These are phyloP conservation scores for Centella asiatica DNA, from an alignment of 129 eudicot genomes.

Conservation along the genomic window DNA sequence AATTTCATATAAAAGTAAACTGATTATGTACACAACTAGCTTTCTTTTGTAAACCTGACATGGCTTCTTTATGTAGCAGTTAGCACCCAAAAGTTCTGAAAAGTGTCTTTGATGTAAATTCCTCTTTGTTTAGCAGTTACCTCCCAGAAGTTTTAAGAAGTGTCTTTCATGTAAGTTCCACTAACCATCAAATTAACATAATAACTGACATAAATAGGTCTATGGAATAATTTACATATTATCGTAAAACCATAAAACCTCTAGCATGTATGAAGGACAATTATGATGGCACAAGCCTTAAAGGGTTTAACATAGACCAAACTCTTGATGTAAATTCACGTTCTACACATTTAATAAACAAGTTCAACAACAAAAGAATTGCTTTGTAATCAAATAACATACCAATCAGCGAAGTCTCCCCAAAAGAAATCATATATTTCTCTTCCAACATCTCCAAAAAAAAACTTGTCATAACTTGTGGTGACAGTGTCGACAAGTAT, in stretches of 20 bases:
- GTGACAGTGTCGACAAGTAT: constrained; percentile 77
- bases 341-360: neutral
- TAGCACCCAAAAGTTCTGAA: no score
- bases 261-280: no score
- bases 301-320: neutral
- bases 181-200: no score
- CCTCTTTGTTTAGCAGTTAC: no score
- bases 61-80: no score
- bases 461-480: constrained; percentile 74
- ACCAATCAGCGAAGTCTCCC: constrained; percentile 99
- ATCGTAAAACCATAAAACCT: no score
- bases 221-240: no score
- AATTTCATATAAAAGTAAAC: neutral
- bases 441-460: constrained; percentile 88
- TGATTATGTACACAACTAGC: neutral
- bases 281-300: neutral
- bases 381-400: constrained; percentile 8
- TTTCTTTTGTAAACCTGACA: neutral
- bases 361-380: neutral
- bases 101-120: no score
- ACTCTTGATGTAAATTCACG: neutral
- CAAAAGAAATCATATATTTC: constrained; percentile 89
- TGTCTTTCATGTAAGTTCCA: neutral
- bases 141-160: neutral
- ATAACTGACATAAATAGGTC: no score